Evolutionary conservation across 1,284 basidiomycete genomes (phyloP).

Genomic region (Tilletiaria anomala): DNA sequence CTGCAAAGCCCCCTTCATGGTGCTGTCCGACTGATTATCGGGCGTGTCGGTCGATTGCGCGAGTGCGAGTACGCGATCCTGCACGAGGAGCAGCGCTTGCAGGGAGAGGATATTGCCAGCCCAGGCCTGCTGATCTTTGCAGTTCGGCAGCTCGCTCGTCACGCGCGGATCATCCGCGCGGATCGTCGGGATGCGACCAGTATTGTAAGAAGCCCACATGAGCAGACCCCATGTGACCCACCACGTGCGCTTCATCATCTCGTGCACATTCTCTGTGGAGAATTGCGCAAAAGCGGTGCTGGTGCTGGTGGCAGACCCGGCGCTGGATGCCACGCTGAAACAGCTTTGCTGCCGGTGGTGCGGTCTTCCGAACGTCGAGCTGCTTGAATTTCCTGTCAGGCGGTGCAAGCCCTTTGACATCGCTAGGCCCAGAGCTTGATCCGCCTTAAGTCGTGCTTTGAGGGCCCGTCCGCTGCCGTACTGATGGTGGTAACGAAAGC

Average conservation of each 20-base stretch:
- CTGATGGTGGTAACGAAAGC: slow-evolving; percentile 3
- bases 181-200: slow-evolving; percentile 25
- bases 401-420: slow-evolving; percentile 32
- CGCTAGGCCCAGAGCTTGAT: slow-evolving; percentile 29
- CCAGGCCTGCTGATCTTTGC: slow-evolving; percentile 12
- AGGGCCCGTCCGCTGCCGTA: slow-evolving; percentile 28
- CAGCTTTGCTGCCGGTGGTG: too few species aligned
- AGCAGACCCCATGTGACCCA: slow-evolving; percentile 28
- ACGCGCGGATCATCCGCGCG: slow-evolving; percentile 32
- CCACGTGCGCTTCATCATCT: slow-evolving; percentile 32
- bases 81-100: slow-evolving; percentile 24
- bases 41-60: slow-evolving; percentile 10
- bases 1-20: slow-evolving; percentile 1
- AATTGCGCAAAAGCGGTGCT: background rate
- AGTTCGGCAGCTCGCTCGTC: slow-evolving; percentile 21
- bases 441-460: slow-evolving; percentile 30
- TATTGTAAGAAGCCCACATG: slow-evolving; percentile 16
- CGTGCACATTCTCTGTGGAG: slow-evolving; percentile 9
- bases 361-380: too few species aligned
- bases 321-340: too few species aligned
- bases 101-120: slow-evolving; percentile 17
- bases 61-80: slow-evolving; percentile 25
- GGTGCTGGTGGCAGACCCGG: background rate
- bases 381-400: too few species aligned
- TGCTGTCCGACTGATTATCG: slow-evolving; percentile 10